A percentile compares a stretch with the other conserved stretches of the same genome.
Conservation (phyloP, 768 basidiomycete species). For the Amanita subjunquillea region DNA sequence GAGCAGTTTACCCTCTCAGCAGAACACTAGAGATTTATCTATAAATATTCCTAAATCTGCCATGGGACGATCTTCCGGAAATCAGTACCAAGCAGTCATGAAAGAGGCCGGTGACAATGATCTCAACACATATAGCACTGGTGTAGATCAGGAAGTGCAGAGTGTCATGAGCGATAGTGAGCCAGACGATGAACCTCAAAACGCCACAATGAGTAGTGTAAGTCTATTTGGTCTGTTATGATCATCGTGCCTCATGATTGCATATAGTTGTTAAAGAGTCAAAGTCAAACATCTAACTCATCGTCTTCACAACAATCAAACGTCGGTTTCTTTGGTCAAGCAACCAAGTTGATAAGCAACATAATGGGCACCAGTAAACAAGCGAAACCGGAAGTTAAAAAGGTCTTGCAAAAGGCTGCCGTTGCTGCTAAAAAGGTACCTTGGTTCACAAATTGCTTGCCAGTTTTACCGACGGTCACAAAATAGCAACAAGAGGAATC, state of each 20-base stretch:
- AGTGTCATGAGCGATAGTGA: conserved; percentile 25
- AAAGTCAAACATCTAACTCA: conserved; percentile 46
- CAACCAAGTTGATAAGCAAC: conserved; percentile 57
- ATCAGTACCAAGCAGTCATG: background rate
- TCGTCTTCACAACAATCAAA: conserved; percentile 47
- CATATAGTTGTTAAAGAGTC: conserved; percentile 25
- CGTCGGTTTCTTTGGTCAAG: conserved; percentile 57
- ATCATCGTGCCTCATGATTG: conserved; percentile 3
- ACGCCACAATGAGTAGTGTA: conserved; percentile 25
- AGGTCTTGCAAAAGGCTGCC: conserved; percentile 67
- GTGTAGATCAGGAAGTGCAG: conserved; percentile 26
- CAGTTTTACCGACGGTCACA: conserved; percentile 1
- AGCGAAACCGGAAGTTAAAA: conserved; percentile 68
- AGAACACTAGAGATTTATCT: conserved; percentile 24
- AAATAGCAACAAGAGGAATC: conserved; percentile 83
- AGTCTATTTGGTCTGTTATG: conserved; percentile 28
- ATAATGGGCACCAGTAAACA: conserved; percentile 66
- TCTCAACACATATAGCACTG: conserved; percentile 23
- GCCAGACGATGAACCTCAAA: conserved; percentile 32
- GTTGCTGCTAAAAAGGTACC: conserved; percentile 83
- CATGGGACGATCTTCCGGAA: conserved; percentile 8
- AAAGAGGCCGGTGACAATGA: conserved; percentile 9
- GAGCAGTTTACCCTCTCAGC: conserved; percentile 47
- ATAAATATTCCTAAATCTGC: conserved; percentile 9
- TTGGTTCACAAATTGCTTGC: conserved; percentile 3